Base-by-base conservation (phyloP, 306 rosid species). In the Pyrus pyrifolia region DNA sequence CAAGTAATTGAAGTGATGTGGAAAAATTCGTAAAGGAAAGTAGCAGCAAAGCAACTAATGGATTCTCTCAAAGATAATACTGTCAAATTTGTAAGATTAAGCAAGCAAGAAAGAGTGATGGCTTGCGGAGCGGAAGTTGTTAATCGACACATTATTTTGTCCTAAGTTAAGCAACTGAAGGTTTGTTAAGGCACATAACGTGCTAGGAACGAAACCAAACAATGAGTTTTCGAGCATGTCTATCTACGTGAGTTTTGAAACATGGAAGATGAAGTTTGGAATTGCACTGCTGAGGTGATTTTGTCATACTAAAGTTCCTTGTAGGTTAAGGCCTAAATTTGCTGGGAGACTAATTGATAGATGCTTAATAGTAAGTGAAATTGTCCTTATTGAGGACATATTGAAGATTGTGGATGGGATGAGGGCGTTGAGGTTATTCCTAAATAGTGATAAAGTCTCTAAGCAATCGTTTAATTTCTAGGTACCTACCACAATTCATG, bases 231-330 rank as follows among this genome's bases (percentile, higher is more conserved):
- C 1, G n/a, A 18, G 19, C 21, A 51, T 13, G 57, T 51, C n/a
- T 51, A 51, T 4, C 19, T 13, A 4, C 57, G 7, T 51, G 57
- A 51, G 57, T 21, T 51, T 51, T 5, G n/a, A 51, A 18, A 5
- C 79, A 73, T 79, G 73, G 73, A 64, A 67, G 35, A 77, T 58
- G 18, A 49, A 49, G 27, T 74, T 62, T 6, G 83, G 83, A n/a
- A 80, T 45, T 8, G 25, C 31, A 67, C 76, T 75, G 11, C 45
- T 31, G 31, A 80, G 66, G 5, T 60, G 6, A 30, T 58, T 59
- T 27, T 1, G 2, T 35, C 51, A 30, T 8, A 59, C 18, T 10
- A 12, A n/a, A 23, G 77, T 63, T 3, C 18, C 11, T 4, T 18
- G 25, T 30, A 81, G 81, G 29, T 76, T 76, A 13, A 45, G 3